Base-by-base conservation (phyloP, 129 eudicot species). In the Lactuca sativa region DNA sequence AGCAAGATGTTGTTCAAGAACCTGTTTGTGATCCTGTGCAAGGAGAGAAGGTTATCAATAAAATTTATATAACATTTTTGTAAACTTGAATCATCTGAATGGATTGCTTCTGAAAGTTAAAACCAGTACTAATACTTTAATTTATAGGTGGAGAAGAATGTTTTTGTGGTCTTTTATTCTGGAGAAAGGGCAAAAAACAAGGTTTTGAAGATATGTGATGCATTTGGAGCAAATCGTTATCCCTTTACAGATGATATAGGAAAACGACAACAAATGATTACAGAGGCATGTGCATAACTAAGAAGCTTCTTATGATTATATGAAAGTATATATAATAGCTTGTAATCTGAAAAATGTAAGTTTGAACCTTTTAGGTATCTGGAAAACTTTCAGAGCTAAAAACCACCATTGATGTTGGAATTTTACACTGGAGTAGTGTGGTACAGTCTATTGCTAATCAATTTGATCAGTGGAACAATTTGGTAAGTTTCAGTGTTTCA, bases 191-290 rank as follows among this genome's bases (percentile, higher is more conserved):
- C 90, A 62, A 91, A 88, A 78, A 85, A 70, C 75, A 91, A 91
- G 81, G 84, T 88, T 52, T 62, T 91, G 65, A 91, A 91, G 82
- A 91, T 91, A 52, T 91, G 97, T 65, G 97, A 91, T 77, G 92
- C 97, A 47, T 91, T 91, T 82, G 96, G 90, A 71, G 97, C 97
- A 72, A 91, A 91, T 74, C 87, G 97, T 15, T 88, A 91, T 75
- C 92, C 96, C 54, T 86, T 88, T 62, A 83, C 95, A 57, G 96
- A 91, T 64, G 93, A 91, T 70, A 13, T 84, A 31, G 85, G 80
- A 67, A 88, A 78, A 78, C 93, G 88, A 44, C 75, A 79, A 66
- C 85, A 85, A 75, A 82, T 84, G 86, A 83, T 86, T 58, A 75
- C 74, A 11, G 96, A 91, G 90, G 97, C 88, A 82, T 56, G 74